Evolutionary conservation across 2,329 filamentous ascomycete species (phyloP).

Genomic region (Cladophialophora chaetospira): DNA sequence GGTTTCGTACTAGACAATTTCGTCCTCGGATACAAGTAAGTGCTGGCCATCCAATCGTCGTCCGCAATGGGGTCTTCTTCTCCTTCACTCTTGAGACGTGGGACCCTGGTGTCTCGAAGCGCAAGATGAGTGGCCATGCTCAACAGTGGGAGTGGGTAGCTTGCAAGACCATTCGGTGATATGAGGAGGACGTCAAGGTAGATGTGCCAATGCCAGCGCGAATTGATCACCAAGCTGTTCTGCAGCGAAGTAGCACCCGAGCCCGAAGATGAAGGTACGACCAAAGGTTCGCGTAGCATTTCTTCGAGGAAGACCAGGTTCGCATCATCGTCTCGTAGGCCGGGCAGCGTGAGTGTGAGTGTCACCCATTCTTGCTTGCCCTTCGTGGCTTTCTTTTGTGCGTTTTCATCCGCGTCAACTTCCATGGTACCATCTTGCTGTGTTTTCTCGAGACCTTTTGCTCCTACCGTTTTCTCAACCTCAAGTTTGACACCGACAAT

Average conservation of each 20-base stretch:
- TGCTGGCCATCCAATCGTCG: slow-evolving; percentile 90
- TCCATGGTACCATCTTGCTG: slow-evolving; percentile 19
- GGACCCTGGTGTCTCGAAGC: slow-evolving; percentile 81
- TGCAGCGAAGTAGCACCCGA: slow-evolving; percentile 42
- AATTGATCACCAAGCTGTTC: slow-evolving; percentile 80
- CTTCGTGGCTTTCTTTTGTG: slow-evolving; percentile 32
- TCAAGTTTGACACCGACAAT: slow-evolving; percentile 95
- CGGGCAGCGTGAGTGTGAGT: slow-evolving; percentile 87
- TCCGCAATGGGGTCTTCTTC: slow-evolving; percentile 98
- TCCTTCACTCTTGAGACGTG: slow-evolving; percentile 79
- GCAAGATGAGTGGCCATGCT: slow-evolving; percentile 93
- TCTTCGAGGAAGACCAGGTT: slow-evolving; percentile 82
- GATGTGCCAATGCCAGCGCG: slow-evolving; percentile 91
- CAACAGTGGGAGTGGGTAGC: slow-evolving; percentile 87
- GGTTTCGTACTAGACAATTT: slow-evolving; percentile 50
- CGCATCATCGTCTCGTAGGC: slow-evolving; percentile 86
- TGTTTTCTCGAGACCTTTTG: not conserved
- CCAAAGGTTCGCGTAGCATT: slow-evolving; percentile 85
- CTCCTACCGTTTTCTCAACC: slow-evolving; percentile 68
- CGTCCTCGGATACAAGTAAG: slow-evolving; percentile 69
- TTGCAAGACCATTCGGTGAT: slow-evolving; percentile 65
- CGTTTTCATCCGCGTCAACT: slow-evolving; percentile 33
- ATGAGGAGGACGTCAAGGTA: slow-evolving; percentile 78
- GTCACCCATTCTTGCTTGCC: slow-evolving; percentile 77
- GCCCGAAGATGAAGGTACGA: slow-evolving; percentile 52